Base-by-base conservation (phyloP, 306 rosid genomes). In the Acmispon strigosus region DNA sequence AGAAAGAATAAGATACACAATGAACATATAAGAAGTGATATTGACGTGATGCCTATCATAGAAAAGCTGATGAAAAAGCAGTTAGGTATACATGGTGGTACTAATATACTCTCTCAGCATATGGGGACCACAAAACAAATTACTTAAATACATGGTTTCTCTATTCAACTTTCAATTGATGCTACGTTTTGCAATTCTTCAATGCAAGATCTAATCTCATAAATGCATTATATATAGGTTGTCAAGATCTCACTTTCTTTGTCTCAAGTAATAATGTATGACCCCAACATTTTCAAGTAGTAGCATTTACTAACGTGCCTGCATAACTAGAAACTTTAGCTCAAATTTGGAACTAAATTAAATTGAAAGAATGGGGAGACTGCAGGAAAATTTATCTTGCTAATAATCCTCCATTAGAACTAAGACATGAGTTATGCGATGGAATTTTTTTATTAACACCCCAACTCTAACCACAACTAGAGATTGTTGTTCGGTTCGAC, bases 201-300 rank as follows among this genome's bases (percentile, higher is more conserved):
- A 81, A 75, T 75, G 88, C 78, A 70, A 81, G 47, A 54, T 75
- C 59, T 67, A 56, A 72, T 75, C 44, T 70, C 76, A 76, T 81
- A 57, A 82, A 68, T 85, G 80, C 78, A 44, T 44, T 20, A 14
- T 27, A 41, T 42, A 11, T 69, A 64, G 64, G 77, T 27, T 53
- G 78, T 66, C 60, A 65, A 44, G 37, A 53, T 49, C 72, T 52
- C 58, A 74, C 54, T 45, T 58, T 16, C 66, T 65, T 74, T 71
- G 52, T 44, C 44, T 61, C 49, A 58, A 58, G 63, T 44, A 51
- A 17, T 74, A 32, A 4, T 16, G 37, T 34, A 55, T 69, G 59
- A 45, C 17, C 44, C 43, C 51, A 68, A 49, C 62, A 18, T 9
- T 45, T 43, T 32, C 66, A 69, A 18, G 65, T 52, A 43, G 57